Base-by-base conservation (phyloP, 2,329 filamentous ascomycete species). In the Sodiomyces alkalinus region DNA sequence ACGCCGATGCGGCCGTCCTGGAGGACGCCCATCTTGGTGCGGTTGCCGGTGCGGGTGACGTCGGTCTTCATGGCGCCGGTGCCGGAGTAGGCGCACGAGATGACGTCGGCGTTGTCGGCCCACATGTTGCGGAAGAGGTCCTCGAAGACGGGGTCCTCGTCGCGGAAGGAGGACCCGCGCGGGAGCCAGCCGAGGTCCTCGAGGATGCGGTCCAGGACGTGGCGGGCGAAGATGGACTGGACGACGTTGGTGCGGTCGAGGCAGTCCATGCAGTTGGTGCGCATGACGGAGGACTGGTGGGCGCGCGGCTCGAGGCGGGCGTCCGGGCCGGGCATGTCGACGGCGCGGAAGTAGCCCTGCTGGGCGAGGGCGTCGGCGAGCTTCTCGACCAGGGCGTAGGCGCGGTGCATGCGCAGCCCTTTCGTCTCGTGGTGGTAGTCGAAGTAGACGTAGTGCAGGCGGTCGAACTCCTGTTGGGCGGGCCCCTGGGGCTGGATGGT, bases 201-300 rank as follows among this genome's bases (percentile, higher is more conserved):
- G 32, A 98, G 73, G 61, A 93, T 90, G 39, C 85, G 77, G 36
- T 86, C 86, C 22, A 98, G 62, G 10, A 82, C 80, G 69, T 76
- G 86, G 28, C 87, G 78, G 7, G 81, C 90, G 33, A 98, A 71
- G 80, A 96, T 93, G 51, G 83, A 92, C 56, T 98, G 90, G 4
- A 98, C 83, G 6, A 98, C 86, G 44, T 98, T 98, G 29, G 90
- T 98, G 29, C 90, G 80, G 53, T 98, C 90, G 10, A 98, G 69
- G 41, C 92, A 98, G 55, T 98, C 90, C 90, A 98, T 98, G 58
- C 90, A 98, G 52, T 98, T 98, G 21, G 90, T 94, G 30, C 90
- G 77, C 38, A 98, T 86, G 11, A 96, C 86, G 35, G 81, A 85
- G 2, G 74, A 82, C 61, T 98, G 90, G 38, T 72, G 66, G 36